These are phyloP conservation scores for Cryptosporidium baileyi DNA, from an alignment of 169 alveolate genomes.

Conservation along the genomic window DNA sequence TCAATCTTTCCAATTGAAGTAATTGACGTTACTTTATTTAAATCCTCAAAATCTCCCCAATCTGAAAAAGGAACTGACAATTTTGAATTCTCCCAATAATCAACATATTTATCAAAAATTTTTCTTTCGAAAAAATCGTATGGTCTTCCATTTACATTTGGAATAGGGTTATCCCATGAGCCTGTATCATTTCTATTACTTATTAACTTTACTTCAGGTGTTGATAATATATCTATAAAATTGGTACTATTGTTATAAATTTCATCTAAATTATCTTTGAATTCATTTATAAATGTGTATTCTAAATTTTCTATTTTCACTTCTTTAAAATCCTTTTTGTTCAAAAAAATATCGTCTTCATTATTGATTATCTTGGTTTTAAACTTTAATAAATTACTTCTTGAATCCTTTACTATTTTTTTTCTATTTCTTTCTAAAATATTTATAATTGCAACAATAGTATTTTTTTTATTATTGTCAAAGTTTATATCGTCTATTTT, in stretches of 20 bases:
- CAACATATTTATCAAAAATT: constrained; percentile 43
- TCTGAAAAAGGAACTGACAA: constrained; percentile 29
- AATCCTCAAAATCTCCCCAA: not conserved
- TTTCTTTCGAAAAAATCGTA: constrained; percentile 34
- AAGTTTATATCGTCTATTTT: not conserved
- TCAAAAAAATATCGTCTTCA: not conserved
- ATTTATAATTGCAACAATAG: constrained; percentile 21
- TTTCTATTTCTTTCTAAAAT: constrained; percentile 20
- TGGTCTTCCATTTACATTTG: constrained; percentile 30
- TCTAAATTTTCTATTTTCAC: too few relatives aligned
- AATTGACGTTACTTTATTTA: not conserved
- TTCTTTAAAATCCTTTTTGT: too few relatives aligned
- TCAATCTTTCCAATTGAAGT: not conserved
- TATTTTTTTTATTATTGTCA: not conserved
- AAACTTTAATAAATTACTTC: not conserved
- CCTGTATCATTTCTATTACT: constrained; percentile 31
- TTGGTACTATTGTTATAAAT: not conserved
- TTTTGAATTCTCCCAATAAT: constrained; percentile 37
- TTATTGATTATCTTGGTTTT: constrained; percentile 1
- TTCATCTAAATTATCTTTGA: not conserved
- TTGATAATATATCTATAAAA: not conserved
- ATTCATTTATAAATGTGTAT: too few relatives aligned
- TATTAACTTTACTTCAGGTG: not conserved
- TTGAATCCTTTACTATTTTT: constrained; percentile 12
- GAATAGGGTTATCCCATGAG: constrained; percentile 64